Conservation (phyloP, 331 rosid genomes). For the Stylosanthes scabra region DNA sequence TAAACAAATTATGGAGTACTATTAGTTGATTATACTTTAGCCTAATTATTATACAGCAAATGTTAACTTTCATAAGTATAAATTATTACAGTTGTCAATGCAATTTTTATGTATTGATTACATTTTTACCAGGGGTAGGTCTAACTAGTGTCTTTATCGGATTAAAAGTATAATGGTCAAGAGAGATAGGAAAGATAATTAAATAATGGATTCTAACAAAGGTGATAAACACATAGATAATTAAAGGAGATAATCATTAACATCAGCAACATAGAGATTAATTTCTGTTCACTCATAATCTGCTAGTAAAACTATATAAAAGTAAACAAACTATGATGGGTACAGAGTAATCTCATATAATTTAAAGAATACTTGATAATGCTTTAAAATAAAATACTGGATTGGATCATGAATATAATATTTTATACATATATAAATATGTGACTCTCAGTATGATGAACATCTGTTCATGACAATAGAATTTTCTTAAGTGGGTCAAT, state of each 20-base stretch:
- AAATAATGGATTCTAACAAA: slow-evolving; percentile 4
- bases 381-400: too few relatives aligned
- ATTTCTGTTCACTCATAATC: too few relatives aligned
- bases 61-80: not conserved
- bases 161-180: slow-evolving; percentile 21
- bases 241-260: not conserved
- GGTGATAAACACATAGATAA: slow-evolving; percentile 21
- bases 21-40: not conserved
- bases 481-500: not conserved
- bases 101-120: slow-evolving; percentile 3
- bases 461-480: slow-evolving; percentile 25
- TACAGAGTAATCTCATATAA: too few relatives aligned
- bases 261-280: not conserved
- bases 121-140: slow-evolving; percentile 28
- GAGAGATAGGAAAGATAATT: not conserved
- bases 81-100: slow-evolving; percentile 10
- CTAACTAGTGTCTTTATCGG: slow-evolving; percentile 7
- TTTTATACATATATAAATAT: not conserved
- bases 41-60: not conserved
- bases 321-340: too few relatives aligned
- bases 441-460: slow-evolving; percentile 1
- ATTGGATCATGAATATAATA: too few relatives aligned
- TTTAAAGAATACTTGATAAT: too few relatives aligned
- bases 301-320: too few relatives aligned
- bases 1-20: not conserved